phyloP scores from a whole-genome alignment of 768 basidiomycete species.

The Lentinus tigrinus region DNA sequence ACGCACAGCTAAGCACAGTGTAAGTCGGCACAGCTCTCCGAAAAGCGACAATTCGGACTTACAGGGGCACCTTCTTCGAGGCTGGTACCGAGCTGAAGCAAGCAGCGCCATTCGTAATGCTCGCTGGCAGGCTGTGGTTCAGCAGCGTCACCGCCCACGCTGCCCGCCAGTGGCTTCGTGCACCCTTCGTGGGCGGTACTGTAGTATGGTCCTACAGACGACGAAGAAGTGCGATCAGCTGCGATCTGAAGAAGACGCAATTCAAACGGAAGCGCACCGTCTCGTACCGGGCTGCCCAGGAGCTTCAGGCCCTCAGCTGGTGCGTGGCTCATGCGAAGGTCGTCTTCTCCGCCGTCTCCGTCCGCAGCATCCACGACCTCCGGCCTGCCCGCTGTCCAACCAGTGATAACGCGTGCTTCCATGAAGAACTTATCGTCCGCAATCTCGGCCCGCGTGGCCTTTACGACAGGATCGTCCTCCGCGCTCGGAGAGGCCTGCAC shows the following conservation, averaged over 20 bases:
- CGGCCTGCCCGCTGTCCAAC: slow-evolving; percentile 2
- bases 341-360: not conserved
- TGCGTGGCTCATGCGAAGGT: not conserved
- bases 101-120: not conserved
- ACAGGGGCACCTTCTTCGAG: not conserved
- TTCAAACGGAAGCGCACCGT: not conserved
- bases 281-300: not conserved
- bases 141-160: not conserved
- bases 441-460: not conserved
- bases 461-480: not conserved
- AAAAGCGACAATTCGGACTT: too few species aligned
- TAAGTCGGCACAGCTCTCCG: not conserved
- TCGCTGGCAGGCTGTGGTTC: not conserved
- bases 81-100: slow-evolving; percentile 9
- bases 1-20: not conserved
- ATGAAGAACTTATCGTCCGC: slow-evolving; percentile 3
- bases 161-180: not conserved
- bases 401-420: not conserved
- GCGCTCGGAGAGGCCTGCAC: not conserved
- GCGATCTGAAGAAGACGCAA: not conserved
- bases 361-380: slow-evolving; percentile 1
- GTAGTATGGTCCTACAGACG: slow-evolving; percentile 1
- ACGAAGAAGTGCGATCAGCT: too few species aligned
- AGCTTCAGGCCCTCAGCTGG: slow-evolving; percentile 8
- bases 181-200: not conserved